phyloP scores from a whole-genome alignment of 1,284 basidiomycete genomes.

The Apiotrichum veenhuisii region DNA sequence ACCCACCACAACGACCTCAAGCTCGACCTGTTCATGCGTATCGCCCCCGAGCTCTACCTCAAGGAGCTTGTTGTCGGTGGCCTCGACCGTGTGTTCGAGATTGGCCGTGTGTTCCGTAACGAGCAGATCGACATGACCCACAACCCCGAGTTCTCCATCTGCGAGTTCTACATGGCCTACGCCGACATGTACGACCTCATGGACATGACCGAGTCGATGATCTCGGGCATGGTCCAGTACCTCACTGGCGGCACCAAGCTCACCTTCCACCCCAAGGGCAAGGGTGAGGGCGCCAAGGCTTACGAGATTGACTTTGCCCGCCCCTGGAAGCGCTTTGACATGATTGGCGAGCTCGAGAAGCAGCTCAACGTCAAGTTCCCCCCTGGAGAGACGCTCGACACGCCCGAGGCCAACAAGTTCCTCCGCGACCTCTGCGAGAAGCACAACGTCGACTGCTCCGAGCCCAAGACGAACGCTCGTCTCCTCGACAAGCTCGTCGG shows the following conservation, averaged over 20 bases:
- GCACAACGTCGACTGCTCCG: conserved; percentile 97
- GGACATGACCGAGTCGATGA: conserved; percentile 90
- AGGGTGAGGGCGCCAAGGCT: conserved; percentile 62
- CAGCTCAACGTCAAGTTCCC: conserved; percentile 92
- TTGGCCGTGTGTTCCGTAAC: conserved; percentile 96
- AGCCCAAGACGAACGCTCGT: conserved; percentile 92
- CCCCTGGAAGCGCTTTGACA: conserved; percentile 99
- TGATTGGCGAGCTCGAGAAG: conserved; percentile 94
- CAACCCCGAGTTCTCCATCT: conserved; percentile 96
- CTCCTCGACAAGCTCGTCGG: conserved; percentile 98
- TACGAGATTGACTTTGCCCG: conserved; percentile 83
- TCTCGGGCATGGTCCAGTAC: conserved; percentile 87
- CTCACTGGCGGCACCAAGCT: conserved; percentile 80
- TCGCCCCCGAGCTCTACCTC: conserved; percentile 96
- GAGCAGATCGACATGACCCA: conserved; percentile 98
- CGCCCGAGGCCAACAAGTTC: conserved; percentile 83
- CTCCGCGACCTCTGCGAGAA: conserved; percentile 78
- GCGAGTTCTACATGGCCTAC: conserved; percentile 99
- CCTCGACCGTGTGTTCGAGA: conserved; percentile 96
- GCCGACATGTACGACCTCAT: conserved; percentile 99
- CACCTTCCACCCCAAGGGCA: conserved; percentile 88
- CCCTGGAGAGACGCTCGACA: conserved; percentile 83
- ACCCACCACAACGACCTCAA: conserved; percentile 99
- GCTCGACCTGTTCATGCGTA: conserved; percentile 95
- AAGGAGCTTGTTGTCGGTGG: conserved; percentile 98